Conservation (phyloP, 345 rosid species). For the Eutrema yunnanense region DNA sequence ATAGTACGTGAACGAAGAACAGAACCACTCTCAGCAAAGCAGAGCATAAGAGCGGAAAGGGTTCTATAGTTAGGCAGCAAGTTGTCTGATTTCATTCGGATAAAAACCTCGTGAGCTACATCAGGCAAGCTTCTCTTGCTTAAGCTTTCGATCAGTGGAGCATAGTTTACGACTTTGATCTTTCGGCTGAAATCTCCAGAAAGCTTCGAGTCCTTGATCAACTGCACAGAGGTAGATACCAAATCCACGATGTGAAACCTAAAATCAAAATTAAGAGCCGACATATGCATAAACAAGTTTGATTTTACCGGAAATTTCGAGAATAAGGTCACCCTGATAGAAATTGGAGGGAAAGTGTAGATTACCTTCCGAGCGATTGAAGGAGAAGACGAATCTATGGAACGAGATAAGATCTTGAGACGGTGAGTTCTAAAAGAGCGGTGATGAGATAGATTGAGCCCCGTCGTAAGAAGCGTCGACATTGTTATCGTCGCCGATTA, state of each 20-base stretch:
- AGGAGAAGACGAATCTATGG: constrained; percentile 13
- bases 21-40: constrained; percentile 42
- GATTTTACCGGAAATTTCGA: background rate
- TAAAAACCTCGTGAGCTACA: constrained; percentile 37
- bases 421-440: constrained; percentile 4
- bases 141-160: constrained; percentile 31
- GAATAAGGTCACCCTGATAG: background rate
- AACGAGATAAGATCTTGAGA: constrained; percentile 14
- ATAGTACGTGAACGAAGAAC: constrained; percentile 36
- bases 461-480: constrained; percentile 6
- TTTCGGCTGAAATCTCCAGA: constrained; percentile 14
- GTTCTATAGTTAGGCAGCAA: constrained; percentile 27
- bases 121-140: constrained; percentile 30
- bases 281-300: background rate
- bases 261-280: background rate
- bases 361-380: constrained; percentile 34
- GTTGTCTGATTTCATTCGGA: constrained; percentile 40
- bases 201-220: constrained; percentile 24
- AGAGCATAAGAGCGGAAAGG: constrained; percentile 47
- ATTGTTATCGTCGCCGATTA: background rate
- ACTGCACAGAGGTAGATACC: constrained; percentile 20
- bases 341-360: background rate
- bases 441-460: background rate
- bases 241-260: background rate
- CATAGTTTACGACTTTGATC: constrained; percentile 33